Conservation (phyloP, 371 early-diverging fungal genomes). For the Mucor piriformis region DNA sequence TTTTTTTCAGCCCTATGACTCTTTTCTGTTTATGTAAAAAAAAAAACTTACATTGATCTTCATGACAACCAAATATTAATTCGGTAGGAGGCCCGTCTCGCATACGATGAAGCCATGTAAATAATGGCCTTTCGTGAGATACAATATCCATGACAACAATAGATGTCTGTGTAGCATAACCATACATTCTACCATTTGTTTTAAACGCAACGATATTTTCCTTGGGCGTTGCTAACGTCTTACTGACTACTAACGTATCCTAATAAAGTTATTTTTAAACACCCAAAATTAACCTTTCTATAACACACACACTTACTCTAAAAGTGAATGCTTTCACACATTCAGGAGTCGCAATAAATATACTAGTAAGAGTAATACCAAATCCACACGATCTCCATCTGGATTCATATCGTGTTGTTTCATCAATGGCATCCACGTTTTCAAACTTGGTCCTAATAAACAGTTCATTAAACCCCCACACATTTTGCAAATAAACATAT, state of each 20-base stretch:
- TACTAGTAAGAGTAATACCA: background rate
- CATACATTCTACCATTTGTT: conserved; percentile 3
- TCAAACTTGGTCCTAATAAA: background rate
- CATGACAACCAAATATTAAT: background rate
- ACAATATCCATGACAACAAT: conserved; percentile 8
- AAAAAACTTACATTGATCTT: conserved; percentile 7
- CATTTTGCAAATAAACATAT: background rate
- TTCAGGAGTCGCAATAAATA: conserved; percentile 16
- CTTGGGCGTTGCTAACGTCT: conserved; percentile 1
- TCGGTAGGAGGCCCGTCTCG: conserved; percentile 12
- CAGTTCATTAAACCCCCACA: background rate
- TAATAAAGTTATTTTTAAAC: background rate
- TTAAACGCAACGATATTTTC: conserved; percentile 22
- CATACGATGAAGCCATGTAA: conserved; percentile 14
- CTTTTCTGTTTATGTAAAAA: no score
- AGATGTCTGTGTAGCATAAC: conserved; percentile 12
- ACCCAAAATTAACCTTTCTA: background rate
- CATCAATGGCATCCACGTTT: background rate
- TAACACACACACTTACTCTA: conserved; percentile 1
- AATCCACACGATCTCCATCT: conserved; percentile 21
- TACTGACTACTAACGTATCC: conserved; percentile 3
- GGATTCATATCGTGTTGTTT: conserved; percentile 4
- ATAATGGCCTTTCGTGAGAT: background rate
- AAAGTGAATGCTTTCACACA: conserved; percentile 11
- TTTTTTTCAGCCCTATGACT: no score